Evolutionary conservation across 1,284 basidiomycete species (phyloP), one percentile per base, ranked within the genome.

Genomic region (Sporisorium exsertum): DNA sequence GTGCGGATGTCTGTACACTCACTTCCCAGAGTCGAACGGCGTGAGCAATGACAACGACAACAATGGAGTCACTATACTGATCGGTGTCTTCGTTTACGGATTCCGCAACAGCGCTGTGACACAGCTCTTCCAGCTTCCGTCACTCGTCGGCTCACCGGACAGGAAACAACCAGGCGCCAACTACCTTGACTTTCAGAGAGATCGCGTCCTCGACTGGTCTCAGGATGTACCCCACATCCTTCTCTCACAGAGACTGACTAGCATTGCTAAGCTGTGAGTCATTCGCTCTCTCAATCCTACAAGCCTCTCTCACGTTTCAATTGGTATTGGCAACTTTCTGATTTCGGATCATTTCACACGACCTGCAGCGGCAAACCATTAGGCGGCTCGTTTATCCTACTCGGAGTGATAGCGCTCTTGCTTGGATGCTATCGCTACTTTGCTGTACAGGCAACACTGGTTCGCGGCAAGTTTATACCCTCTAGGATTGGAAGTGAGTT

Each of bases 101-200:
- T 8, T 4, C 3, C n/a, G 15, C 8, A 13, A 24, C 61, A 77
- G 77, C 47, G 82, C 83, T 12, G 71, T 84, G 13, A 72, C 82
- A 5, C 83, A 84, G 65, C 68, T 84, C 10, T 84, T 84, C 66
- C 81, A 83, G 57, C 65, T 84, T 24, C 83, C 83, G 2, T 81
- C 80, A 32, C 53, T 83, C 13, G 62, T 78, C 9, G 67, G 63
- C 2, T 37, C 45, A n/a, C 57, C 52, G 10, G 43, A 59, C 8
- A 12, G 20, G 1, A 61, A 27, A n/a, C 51, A 26, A 12, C 45
- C 40, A 1, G 53, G 27, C 24, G 47, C 52, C 18, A 59, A 29
- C 33, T 66, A 61, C 20, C 51, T 69, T 16, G 27, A 56, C 27
- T 64, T 65, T 29, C 54, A 70, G 32, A 15, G 15, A 15, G 54